Evolutionary conservation across 768 basidiomycete species (phyloP).

Genomic region (Termitomyces heimii): DNA sequence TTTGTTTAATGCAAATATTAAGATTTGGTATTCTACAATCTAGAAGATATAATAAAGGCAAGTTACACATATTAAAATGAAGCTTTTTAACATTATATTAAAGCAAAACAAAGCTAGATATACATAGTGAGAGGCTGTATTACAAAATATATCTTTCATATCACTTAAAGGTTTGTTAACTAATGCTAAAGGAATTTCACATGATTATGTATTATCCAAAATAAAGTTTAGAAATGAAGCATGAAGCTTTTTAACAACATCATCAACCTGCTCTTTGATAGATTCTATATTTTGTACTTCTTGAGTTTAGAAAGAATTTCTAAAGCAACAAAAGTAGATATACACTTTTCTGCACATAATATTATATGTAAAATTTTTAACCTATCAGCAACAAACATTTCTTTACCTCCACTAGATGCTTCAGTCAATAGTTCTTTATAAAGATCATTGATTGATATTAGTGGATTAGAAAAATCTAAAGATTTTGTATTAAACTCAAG

Average conservation of each 20-base stretch:
- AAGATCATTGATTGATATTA: neutral
- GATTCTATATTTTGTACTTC: neutral
- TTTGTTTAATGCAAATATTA: neutral
- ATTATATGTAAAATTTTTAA: too few relatives aligned
- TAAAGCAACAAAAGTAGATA: conserved; percentile 12
- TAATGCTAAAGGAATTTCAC: neutral
- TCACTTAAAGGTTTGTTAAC: neutral
- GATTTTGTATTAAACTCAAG: neutral
- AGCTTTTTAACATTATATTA: neutral
- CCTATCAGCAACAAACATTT: too few relatives aligned
- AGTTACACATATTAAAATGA: neutral
- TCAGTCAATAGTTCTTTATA: neutral
- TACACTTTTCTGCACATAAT: neutral
- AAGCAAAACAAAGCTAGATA: neutral
- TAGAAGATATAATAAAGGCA: neutral
- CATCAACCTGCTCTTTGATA: neutral
- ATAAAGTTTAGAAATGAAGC: conserved; percentile 18
- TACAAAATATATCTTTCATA: neutral
- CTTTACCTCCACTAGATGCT: too few relatives aligned
- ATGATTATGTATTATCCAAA: conserved; percentile 1
- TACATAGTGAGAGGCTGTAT: neutral
- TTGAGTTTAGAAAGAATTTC: conserved; percentile 1
- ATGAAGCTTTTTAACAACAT: conserved; percentile 11
- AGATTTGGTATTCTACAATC: neutral
- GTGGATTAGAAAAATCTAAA: neutral